Conservation (phyloP, 2,329 filamentous ascomycete genomes). For the Penicillium oxalicum region DNA sequence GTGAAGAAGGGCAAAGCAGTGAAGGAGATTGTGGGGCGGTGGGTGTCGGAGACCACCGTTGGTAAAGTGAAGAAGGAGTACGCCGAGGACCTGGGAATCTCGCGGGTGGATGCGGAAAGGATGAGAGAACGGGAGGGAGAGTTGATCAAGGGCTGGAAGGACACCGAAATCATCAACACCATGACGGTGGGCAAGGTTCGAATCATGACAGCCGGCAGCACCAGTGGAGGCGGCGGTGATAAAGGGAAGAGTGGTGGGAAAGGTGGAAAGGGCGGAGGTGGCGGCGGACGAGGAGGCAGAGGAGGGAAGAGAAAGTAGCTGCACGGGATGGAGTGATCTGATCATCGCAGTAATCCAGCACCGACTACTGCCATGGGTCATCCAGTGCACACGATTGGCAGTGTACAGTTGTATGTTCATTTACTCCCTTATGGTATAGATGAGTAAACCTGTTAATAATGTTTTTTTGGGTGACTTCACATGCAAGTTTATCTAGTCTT, state of each 20-base stretch:
- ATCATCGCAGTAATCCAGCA: too few species aligned
- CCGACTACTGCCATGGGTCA: too few species aligned
- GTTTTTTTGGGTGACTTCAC: too few species aligned
- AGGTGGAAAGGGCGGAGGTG: constrained; percentile 17
- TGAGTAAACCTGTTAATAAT: too few species aligned
- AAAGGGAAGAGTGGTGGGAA: constrained; percentile 19
- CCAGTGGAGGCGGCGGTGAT: constrained; percentile 29
- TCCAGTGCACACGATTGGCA: too few species aligned
- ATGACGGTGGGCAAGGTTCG: constrained; percentile 75
- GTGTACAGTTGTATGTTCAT: too few species aligned
- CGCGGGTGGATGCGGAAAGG: constrained; percentile 58
- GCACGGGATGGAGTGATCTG: neutral
- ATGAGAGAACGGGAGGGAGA: constrained; percentile 87
- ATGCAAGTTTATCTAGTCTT: too few species aligned
- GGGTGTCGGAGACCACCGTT: constrained; percentile 58
- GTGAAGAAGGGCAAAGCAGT: constrained; percentile 93
- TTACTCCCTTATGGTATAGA: too few species aligned
- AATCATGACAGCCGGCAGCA: constrained; percentile 60
- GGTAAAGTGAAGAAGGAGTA: constrained; percentile 45
- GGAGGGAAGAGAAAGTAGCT: constrained; percentile 37
- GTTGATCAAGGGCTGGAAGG: constrained; percentile 71
- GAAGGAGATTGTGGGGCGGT: constrained; percentile 78
- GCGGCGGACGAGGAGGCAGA: constrained; percentile 28
- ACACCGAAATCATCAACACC: constrained; percentile 72
- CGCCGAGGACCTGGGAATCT: constrained; percentile 50